phyloP scores from a whole-genome alignment of 768 basidiomycete genomes.

The Daedaleopsis sinensis region DNA sequence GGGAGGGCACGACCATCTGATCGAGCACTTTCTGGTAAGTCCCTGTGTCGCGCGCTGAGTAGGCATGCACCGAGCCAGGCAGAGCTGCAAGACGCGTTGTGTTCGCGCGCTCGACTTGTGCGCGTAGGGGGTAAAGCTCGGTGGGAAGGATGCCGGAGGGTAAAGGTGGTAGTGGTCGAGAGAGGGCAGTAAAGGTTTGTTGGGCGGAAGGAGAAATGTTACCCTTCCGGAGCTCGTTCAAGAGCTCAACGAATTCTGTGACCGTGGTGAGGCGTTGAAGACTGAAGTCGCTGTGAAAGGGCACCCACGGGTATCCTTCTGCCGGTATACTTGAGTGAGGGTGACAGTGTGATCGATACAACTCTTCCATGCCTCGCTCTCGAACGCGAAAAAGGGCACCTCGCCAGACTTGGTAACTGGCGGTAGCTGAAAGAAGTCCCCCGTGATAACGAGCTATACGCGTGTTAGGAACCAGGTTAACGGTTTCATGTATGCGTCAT shows the following conservation, averaged over 20 bases:
- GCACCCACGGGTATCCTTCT: constrained; percentile 66
- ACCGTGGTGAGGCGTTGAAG: neutral
- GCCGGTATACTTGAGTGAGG: constrained; percentile 73
- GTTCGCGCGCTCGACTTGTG: constrained; percentile 73
- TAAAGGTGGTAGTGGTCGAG: constrained; percentile 34
- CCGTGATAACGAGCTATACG: constrained; percentile 53
- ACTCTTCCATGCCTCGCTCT: constrained; percentile 59
- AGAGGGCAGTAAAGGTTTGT: constrained; percentile 49
- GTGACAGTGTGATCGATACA: constrained; percentile 63
- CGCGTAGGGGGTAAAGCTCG: constrained; percentile 64
- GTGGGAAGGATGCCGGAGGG: constrained; percentile 45
- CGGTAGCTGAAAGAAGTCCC: constrained; percentile 71
- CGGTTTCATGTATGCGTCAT: neutral
- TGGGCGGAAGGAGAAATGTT: constrained; percentile 49
- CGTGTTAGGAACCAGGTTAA: neutral
- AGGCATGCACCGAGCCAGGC: constrained; percentile 43
- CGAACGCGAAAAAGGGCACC: constrained; percentile 63
- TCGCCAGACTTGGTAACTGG: constrained; percentile 51
- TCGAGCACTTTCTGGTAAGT: constrained; percentile 52
- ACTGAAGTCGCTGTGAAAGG: neutral
- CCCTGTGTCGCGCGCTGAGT: constrained; percentile 56
- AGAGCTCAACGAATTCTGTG: constrained; percentile 66
- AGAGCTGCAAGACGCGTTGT: constrained; percentile 52
- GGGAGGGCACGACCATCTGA: constrained; percentile 62
- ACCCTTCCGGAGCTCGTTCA: constrained; percentile 79